These are phyloP conservation scores for Crithidia bombi DNA, from an alignment of 208 protist species.

Conservation along the genomic window DNA sequence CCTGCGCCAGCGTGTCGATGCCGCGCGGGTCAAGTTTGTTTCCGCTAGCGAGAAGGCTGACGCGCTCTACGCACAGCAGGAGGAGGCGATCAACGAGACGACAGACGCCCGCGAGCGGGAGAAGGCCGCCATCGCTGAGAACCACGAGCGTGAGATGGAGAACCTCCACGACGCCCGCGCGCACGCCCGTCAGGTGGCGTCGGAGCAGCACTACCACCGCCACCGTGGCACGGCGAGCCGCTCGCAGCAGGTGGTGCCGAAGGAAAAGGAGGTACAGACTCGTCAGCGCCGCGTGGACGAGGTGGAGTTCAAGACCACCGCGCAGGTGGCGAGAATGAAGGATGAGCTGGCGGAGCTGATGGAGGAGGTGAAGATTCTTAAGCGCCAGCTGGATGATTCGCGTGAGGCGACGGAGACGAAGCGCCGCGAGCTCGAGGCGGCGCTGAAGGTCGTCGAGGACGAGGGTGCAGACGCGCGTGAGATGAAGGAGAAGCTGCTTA, in stretches of 20 bases:
- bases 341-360: slow-evolving; percentile 66
- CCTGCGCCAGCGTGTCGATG: slow-evolving; percentile 48
- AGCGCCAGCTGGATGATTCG: slow-evolving; percentile 67
- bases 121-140: slow-evolving; percentile 56
- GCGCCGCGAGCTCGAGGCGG: slow-evolving; percentile 44
- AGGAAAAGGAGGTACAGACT: slow-evolving; percentile 43
- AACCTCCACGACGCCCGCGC: slow-evolving; percentile 55
- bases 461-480: slow-evolving; percentile 66
- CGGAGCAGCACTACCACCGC: slow-evolving; percentile 74
- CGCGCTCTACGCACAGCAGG: slow-evolving; percentile 53
- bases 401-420: slow-evolving; percentile 42
- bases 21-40: slow-evolving; percentile 37
- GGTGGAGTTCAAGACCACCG: slow-evolving; percentile 53
- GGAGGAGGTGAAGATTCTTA: slow-evolving; percentile 67
- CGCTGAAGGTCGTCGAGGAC: slow-evolving; percentile 55
- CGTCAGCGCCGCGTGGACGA: slow-evolving; percentile 54
- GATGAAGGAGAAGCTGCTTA: slow-evolving; percentile 55
- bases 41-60: slow-evolving; percentile 40
- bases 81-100: slow-evolving; percentile 71
- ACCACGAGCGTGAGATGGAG: slow-evolving; percentile 71
- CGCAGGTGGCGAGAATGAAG: slow-evolving; percentile 50
- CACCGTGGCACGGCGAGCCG: slow-evolving; percentile 70
- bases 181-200: slow-evolving; percentile 59
- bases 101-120: slow-evolving; percentile 72
- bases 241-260: slow-evolving; percentile 29